Evolutionary conservation across 2,329 filamentous ascomycete species (phyloP).

Genomic region (Penicillium sp.): DNA sequence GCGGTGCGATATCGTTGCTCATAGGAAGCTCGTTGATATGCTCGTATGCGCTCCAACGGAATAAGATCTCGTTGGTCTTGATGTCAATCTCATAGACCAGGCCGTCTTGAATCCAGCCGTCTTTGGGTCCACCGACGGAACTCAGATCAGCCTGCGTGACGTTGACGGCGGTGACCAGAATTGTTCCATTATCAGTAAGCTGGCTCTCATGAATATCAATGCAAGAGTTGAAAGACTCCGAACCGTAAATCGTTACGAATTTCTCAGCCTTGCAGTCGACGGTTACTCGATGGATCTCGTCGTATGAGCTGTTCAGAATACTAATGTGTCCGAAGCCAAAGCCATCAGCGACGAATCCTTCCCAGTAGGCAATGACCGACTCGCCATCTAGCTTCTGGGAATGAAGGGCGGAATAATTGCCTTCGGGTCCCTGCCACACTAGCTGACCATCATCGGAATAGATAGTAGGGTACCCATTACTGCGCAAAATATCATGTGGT

Average conservation of each 20-base stretch:
- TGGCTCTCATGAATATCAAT: constrained; percentile 31
- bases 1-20: constrained; percentile 13
- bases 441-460: constrained; percentile 29
- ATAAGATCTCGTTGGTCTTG: constrained; percentile 27
- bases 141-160: constrained; percentile 27
- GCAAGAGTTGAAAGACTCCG: constrained; percentile 18
- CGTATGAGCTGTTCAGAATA: constrained; percentile 28
- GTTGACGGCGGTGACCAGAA: constrained; percentile 30
- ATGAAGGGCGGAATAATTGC: constrained; percentile 23
- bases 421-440: constrained; percentile 28
- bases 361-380: constrained; percentile 32
- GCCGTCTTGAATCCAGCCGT: constrained; percentile 32
- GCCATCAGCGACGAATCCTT: constrained; percentile 19
- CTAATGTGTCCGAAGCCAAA: constrained; percentile 26
- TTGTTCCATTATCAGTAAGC: constrained; percentile 26
- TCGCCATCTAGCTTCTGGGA: constrained; percentile 26
- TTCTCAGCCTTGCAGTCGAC: constrained; percentile 17
- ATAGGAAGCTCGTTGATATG: constrained; percentile 23
- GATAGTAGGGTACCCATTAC: constrained; percentile 19
- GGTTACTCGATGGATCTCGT: constrained; percentile 27
- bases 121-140: constrained; percentile 26
- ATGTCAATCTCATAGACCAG: constrained; percentile 32
- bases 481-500: constrained; percentile 10
- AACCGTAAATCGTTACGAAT: constrained; percentile 18
- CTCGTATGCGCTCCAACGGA: constrained; percentile 31